Evolutionary conservation across 768 basidiomycete genomes (phyloP).

Genomic region (Myochromella boudieri): DNA sequence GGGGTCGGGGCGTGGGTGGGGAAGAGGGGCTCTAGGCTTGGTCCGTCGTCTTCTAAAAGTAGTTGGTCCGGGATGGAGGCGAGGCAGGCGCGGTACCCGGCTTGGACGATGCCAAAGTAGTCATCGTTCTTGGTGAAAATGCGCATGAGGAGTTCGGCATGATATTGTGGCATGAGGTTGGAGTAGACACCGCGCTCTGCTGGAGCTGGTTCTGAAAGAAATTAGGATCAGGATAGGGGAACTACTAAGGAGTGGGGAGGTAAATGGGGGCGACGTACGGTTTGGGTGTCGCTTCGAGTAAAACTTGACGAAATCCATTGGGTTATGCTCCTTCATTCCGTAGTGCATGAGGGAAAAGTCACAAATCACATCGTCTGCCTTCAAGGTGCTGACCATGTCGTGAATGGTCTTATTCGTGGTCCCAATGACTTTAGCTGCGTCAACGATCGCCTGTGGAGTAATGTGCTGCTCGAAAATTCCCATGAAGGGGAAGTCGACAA

Average conservation of each 20-base stretch:
- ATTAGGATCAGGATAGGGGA: no score
- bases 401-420: slow-evolving; percentile 23
- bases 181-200: slow-evolving; percentile 62
- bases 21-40: background rate
- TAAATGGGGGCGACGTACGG: slow-evolving; percentile 37
- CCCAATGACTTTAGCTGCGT: slow-evolving; percentile 30
- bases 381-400: slow-evolving; percentile 32
- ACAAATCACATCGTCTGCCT: slow-evolving; percentile 58
- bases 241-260: background rate
- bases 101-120: slow-evolving; percentile 64
- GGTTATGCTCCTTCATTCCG: slow-evolving; percentile 71
- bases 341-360: slow-evolving; percentile 69
- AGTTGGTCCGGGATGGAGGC: slow-evolving; percentile 21
- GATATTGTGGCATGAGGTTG: slow-evolving; percentile 58
- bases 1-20: slow-evolving; percentile 24
- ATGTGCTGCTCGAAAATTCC: slow-evolving; percentile 36
- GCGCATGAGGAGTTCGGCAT: slow-evolving; percentile 68
- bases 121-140: slow-evolving; percentile 65
- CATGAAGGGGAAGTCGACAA: slow-evolving; percentile 39
- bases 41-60: background rate
- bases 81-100: slow-evolving; percentile 55
- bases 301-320: slow-evolving; percentile 68
- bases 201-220: slow-evolving; percentile 35
- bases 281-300: slow-evolving; percentile 66
- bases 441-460: slow-evolving; percentile 43